phyloP scores from a whole-genome alignment of 1,284 basidiomycete species.

The Bondarzewia mesenterica region DNA sequence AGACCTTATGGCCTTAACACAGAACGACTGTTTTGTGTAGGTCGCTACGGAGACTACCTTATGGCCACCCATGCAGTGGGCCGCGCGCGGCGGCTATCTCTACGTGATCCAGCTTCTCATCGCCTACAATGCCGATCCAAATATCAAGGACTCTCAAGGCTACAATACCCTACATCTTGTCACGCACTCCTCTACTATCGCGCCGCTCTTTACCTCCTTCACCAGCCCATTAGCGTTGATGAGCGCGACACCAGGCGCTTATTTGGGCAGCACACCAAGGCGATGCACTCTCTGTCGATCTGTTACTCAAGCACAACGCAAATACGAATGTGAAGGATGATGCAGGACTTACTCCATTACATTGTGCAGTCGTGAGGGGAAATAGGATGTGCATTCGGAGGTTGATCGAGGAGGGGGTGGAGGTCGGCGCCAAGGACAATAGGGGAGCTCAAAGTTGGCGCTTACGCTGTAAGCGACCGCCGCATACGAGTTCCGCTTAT shows the following conservation, averaged over 20 bases:
- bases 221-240: conserved; percentile 86
- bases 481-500: too few relatives aligned
- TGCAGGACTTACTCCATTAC: conserved; percentile 81
- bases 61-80: conserved; percentile 98
- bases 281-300: conserved; percentile 89
- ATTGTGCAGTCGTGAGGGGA: conserved; percentile 99
- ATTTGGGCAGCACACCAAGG: conserved; percentile 99
- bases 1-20: conserved; percentile 91
- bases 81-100: conserved; percentile 91
- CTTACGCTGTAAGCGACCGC: too few relatives aligned
- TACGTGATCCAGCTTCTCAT: conserved; percentile 92
- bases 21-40: too few relatives aligned
- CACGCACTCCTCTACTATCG: conserved; percentile 89
- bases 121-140: conserved; percentile 86
- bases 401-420: conserved; percentile 79
- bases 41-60: too few relatives aligned
- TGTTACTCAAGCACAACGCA: conserved; percentile 86
- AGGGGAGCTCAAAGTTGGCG: too few relatives aligned
- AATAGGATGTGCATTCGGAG: conserved; percentile 82
- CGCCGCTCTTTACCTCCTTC: conserved; percentile 91
- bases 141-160: conserved; percentile 86
- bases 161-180: conserved; percentile 96
- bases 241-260: conserved; percentile 77
- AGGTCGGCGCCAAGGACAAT: conserved; percentile 77
- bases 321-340: conserved; percentile 73